Percentiles rank a stretch among this genome's conserved stretches.
Conservation (phyloP, 192 early-diverging fungal genomes). For the Podila verticillata region DNA sequence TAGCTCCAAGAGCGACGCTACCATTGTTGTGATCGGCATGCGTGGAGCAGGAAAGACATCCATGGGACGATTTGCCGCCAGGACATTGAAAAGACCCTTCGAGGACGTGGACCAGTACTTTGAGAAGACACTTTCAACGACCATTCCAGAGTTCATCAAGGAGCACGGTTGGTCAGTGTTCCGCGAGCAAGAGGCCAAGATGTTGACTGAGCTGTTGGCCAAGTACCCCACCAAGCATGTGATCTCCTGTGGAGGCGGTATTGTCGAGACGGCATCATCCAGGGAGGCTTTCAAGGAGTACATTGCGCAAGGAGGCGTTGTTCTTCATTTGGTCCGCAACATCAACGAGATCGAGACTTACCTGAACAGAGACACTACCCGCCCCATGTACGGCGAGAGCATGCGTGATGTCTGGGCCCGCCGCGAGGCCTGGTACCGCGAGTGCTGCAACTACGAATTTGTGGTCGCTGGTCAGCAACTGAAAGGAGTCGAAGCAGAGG, state of each 20-base stretch:
- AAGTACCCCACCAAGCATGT: slow-evolving; percentile 69
- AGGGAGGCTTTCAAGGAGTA: slow-evolving; percentile 75
- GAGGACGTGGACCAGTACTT: slow-evolving; percentile 92
- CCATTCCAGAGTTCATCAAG: slow-evolving; percentile 84
- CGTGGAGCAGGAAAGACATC: slow-evolving; percentile 97
- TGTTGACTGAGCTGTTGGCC: slow-evolving; percentile 70
- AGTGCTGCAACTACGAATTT: slow-evolving; percentile 87
- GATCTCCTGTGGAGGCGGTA: slow-evolving; percentile 94
- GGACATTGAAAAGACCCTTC: slow-evolving; percentile 73
- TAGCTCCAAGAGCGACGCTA: slow-evolving; percentile 50
- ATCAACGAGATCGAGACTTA: slow-evolving; percentile 85
- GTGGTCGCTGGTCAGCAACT: slow-evolving; percentile 64
- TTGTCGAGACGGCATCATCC: slow-evolving; percentile 84
- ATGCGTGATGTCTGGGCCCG: slow-evolving; percentile 82
- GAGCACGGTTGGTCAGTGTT: slow-evolving; percentile 87
- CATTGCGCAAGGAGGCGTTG: slow-evolving; percentile 60
- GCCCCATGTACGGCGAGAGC: slow-evolving; percentile 87
- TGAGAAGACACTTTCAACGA: slow-evolving; percentile 71
- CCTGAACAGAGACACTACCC: slow-evolving; percentile 80
- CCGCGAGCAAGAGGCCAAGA: slow-evolving; percentile 79
- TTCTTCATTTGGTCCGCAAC: slow-evolving; percentile 84
- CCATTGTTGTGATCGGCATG: slow-evolving; percentile 98
- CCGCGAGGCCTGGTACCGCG: slow-evolving; percentile 79
- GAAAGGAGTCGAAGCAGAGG: slow-evolving; percentile 53
- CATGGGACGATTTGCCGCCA: slow-evolving; percentile 80